These are phyloP conservation scores for Hyaloscypha bicolor DNA, from an alignment of 495 filamentous ascomycete species.

Conservation along the genomic window DNA sequence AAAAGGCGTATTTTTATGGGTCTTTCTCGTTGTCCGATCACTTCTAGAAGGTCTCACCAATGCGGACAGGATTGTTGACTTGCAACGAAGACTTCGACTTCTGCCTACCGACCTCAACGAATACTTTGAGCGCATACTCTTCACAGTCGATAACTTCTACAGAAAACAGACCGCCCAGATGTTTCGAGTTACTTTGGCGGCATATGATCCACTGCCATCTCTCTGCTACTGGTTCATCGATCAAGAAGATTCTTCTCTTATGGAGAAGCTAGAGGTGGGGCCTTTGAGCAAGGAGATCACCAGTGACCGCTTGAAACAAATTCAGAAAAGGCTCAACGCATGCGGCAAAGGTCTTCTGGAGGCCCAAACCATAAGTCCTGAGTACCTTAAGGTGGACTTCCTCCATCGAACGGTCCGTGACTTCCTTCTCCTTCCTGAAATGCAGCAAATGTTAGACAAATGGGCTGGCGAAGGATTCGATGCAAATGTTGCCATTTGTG, in stretches of 20 bases:
- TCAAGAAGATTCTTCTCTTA: not conserved
- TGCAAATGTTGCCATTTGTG: not conserved
- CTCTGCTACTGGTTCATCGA: not conserved
- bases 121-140: conserved; percentile 21
- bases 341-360: not conserved
- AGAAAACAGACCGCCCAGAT: conserved; percentile 20
- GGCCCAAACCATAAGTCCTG: not conserved
- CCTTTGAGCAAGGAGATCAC: not conserved
- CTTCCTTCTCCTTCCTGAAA: not conserved
- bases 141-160: conserved; percentile 7
- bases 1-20: conserved; percentile 31
- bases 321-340: not conserved
- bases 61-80: conserved; percentile 12
- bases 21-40: conserved; percentile 24
- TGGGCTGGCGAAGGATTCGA: not conserved
- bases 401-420: conserved; percentile 1
- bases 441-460: not conserved
- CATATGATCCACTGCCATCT: not conserved
- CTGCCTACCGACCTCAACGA: conserved; percentile 24
- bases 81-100: conserved; percentile 15
- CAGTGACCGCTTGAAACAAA: not conserved
- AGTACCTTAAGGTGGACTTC: not conserved
- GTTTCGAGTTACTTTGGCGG: conserved; percentile 22
- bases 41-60: conserved; percentile 22
- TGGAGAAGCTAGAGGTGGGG: not conserved